Percentiles rank a stretch among this genome's conserved stretches.
Evolutionary conservation across 2,329 filamentous ascomycete genomes (phyloP).

Genomic region (Talaromyces sp.): DNA sequence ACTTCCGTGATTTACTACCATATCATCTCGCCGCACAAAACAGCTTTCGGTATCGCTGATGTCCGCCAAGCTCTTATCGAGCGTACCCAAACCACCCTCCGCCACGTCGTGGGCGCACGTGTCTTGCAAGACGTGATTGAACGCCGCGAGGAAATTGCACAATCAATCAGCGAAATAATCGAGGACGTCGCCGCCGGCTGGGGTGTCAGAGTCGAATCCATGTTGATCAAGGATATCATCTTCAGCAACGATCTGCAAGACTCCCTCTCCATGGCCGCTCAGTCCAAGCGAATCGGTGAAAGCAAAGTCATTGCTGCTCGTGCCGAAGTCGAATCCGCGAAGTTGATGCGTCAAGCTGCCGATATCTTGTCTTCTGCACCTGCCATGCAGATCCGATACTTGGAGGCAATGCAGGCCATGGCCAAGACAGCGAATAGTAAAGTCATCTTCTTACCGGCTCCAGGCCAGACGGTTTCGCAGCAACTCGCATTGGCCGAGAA

Average conservation of each 20-base stretch:
- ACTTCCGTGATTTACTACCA: slow-evolving; percentile 99
- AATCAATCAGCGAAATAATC: slow-evolving; percentile 94
- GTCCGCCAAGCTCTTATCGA: slow-evolving; percentile 94
- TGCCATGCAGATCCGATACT: slow-evolving; percentile 96
- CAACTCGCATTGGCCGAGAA: slow-evolving; percentile 48
- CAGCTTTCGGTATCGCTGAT: slow-evolving; percentile 92
- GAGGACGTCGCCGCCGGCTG: slow-evolving; percentile 90
- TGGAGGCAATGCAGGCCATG: slow-evolving; percentile 99
- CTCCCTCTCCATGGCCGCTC: slow-evolving; percentile 93
- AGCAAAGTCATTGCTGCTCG: slow-evolving; percentile 97
- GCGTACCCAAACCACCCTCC: slow-evolving; percentile 94
- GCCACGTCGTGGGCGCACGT: slow-evolving; percentile 91
- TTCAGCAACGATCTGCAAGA: slow-evolving; percentile 95
- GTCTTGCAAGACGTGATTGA: slow-evolving; percentile 98
- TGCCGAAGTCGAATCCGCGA: slow-evolving; percentile 92
- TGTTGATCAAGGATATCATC: slow-evolving; percentile 99
- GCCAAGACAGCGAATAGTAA: slow-evolving; percentile 87
- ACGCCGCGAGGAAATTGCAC: slow-evolving; percentile 92
- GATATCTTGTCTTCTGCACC: slow-evolving; percentile 88
- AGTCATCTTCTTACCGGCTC: slow-evolving; percentile 73
- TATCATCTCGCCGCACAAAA: slow-evolving; percentile 91
- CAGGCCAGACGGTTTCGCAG: slow-evolving; percentile 54
- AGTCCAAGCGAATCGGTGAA: slow-evolving; percentile 97
- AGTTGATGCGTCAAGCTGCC: slow-evolving; percentile 77
- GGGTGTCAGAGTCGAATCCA: slow-evolving; percentile 94